phyloP scores from a whole-genome alignment of 2,329 filamentous ascomycete genomes.

The Pyrenochaeta sp. region DNA sequence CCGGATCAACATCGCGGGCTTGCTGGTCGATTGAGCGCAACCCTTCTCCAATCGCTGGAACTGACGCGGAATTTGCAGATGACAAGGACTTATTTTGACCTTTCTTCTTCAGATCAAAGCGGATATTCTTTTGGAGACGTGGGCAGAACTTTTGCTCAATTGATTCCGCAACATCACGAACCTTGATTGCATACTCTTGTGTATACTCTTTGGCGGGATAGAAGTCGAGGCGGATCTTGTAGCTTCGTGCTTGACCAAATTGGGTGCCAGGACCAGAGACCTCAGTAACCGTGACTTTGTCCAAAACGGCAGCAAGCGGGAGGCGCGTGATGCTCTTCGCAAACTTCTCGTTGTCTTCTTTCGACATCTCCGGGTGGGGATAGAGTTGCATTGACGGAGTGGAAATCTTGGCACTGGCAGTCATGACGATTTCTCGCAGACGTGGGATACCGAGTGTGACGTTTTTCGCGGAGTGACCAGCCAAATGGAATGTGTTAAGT shows the following conservation, averaged over 20 bases:
- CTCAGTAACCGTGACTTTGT: slow-evolving; percentile 82
- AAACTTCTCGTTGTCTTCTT: slow-evolving; percentile 76
- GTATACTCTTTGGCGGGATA: slow-evolving; percentile 86
- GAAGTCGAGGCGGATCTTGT: slow-evolving; percentile 80
- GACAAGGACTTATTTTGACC: slow-evolving; percentile 64
- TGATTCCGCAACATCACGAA: slow-evolving; percentile 77
- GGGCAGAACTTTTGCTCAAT: slow-evolving; percentile 83
- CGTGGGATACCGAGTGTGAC: slow-evolving; percentile 98
- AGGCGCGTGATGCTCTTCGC: slow-evolving; percentile 91
- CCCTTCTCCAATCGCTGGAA: slow-evolving; percentile 76
- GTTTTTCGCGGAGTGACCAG: slow-evolving; percentile 97
- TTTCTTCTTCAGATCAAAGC: slow-evolving; percentile 82
- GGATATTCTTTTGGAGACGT: slow-evolving; percentile 72
- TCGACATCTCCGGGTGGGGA: slow-evolving; percentile 74
- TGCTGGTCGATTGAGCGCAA: slow-evolving; percentile 62
- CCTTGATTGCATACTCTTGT: slow-evolving; percentile 81
- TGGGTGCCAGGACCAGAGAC: slow-evolving; percentile 74
- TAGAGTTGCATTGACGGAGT: slow-evolving; percentile 90
- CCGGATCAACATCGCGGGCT: slow-evolving; percentile 48
- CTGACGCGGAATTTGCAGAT: slow-evolving; percentile 64
- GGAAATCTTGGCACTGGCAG: slow-evolving; percentile 85
- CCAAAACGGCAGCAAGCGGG: slow-evolving; percentile 81
- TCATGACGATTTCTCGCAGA: slow-evolving; percentile 98
- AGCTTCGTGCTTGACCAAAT: slow-evolving; percentile 79
- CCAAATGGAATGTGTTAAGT: slow-evolving; percentile 98